Evolutionary conservation across 345 rosid species (phyloP).

Genomic region (Eucalyptus tenuipes): DNA sequence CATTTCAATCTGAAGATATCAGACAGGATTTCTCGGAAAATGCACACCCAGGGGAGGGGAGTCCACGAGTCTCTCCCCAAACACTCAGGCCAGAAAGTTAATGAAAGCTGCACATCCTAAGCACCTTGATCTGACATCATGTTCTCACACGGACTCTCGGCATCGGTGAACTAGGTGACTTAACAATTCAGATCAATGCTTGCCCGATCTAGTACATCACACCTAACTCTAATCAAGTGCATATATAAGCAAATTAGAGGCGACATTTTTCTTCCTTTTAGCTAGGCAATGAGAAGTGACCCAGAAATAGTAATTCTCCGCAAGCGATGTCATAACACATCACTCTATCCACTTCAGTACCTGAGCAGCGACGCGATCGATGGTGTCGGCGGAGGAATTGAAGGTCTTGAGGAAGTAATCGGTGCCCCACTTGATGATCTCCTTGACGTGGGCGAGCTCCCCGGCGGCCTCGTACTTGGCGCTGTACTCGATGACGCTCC

Average conservation of each 20-base stretch:
- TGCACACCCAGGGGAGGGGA: not conserved
- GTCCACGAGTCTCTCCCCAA: not conserved
- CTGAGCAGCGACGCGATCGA: slow-evolving; percentile 54
- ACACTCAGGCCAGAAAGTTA: not conserved
- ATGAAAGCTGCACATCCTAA: not conserved
- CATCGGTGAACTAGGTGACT: not conserved
- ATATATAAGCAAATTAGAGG: not conserved
- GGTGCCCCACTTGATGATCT: slow-evolving; percentile 87
- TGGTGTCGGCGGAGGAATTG: slow-evolving; percentile 65
- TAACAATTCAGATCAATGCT: not conserved
- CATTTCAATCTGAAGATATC: not conserved
- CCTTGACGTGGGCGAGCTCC: slow-evolving; percentile 85
- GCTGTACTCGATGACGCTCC: slow-evolving; percentile 97
- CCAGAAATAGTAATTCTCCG: not conserved
- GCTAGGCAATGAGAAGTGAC: not conserved
- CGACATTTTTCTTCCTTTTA: not conserved
- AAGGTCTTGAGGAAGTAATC: slow-evolving; percentile 94
- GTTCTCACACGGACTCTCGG: not conserved
- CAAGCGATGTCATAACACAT: not conserved
- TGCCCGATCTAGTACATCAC: not conserved
- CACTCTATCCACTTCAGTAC: not conserved
- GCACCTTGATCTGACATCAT: not conserved
- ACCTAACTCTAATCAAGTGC: not conserved
- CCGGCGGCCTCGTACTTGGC: slow-evolving; percentile 86
- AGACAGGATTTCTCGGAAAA: not conserved